phyloP scores from a whole-genome alignment of 345 rosid genomes.

The Abelmoschus esculentus region DNA sequence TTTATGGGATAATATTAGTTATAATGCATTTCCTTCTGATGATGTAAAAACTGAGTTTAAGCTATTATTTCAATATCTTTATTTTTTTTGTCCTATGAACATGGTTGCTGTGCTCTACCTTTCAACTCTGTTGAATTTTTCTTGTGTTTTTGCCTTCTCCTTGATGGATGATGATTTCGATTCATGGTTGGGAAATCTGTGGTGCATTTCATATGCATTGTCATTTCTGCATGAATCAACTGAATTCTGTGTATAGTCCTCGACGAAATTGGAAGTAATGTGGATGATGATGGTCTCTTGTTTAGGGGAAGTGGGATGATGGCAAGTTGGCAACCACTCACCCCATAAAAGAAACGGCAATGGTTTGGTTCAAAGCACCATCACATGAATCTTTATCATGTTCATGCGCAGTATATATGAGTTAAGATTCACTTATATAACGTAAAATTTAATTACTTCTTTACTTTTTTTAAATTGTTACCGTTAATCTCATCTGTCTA shows the following conservation, averaged over 20 bases:
- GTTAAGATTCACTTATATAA: too few relatives aligned
- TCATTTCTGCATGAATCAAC: too few relatives aligned
- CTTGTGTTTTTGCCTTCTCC: neutral
- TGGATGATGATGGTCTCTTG: neutral
- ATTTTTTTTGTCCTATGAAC: neutral
- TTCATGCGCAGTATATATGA: too few relatives aligned
- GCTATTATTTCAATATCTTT: slow-evolving; percentile 16
- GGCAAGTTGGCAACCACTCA: neutral
- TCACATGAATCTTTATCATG: neutral
- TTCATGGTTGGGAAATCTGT: neutral
- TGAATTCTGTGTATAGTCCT: neutral
- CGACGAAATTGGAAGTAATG: neutral
- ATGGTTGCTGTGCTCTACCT: neutral
- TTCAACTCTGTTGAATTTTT: too few relatives aligned
- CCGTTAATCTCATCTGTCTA: too few relatives aligned
- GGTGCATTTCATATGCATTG: too few relatives aligned
- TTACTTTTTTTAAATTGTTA: too few relatives aligned
- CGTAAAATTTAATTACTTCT: too few relatives aligned
- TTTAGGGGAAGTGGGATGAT: neutral
- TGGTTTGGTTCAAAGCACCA: neutral
- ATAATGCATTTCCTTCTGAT: slow-evolving; percentile 1
- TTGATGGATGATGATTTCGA: slow-evolving; percentile 1
- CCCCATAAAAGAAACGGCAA: neutral
- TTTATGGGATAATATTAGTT: too few relatives aligned
- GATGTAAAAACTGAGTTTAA: slow-evolving; percentile 15